Conservation (phyloP, 2,329 filamentous ascomycete genomes). For the Fragosphaeria purpurea region DNA sequence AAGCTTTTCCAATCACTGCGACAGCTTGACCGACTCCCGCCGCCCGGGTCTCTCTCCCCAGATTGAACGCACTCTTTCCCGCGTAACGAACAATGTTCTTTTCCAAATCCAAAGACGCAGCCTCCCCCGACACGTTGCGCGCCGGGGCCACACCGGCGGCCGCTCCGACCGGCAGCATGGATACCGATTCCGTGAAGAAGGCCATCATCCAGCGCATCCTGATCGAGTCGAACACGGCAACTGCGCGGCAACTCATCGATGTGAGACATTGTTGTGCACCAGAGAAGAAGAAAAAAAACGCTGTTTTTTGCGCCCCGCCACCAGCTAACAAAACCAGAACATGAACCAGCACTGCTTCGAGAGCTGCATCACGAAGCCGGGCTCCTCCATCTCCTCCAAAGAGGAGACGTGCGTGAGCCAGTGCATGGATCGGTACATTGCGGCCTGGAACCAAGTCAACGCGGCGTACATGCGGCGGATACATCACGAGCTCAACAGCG, state of each 20-base stretch:
- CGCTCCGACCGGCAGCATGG: constrained; percentile 32
- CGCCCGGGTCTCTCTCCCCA: too few species aligned
- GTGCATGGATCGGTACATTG: constrained; percentile 82
- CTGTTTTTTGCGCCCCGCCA: neutral
- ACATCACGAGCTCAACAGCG: constrained; percentile 44
- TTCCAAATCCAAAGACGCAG: constrained; percentile 9
- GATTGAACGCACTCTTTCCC: too few species aligned
- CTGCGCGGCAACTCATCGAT: constrained; percentile 61
- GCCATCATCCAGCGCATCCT: constrained; percentile 56
- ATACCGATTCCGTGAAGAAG: constrained; percentile 48
- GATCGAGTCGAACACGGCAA: constrained; percentile 54
- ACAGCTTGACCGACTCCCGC: too few species aligned
- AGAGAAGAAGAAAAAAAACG: neutral
- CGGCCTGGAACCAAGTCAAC: constrained; percentile 67
- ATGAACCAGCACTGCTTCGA: constrained; percentile 75
- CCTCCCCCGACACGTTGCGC: constrained; percentile 5
- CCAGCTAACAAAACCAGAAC: constrained; percentile 41
- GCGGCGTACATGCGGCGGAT: constrained; percentile 54
- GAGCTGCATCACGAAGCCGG: constrained; percentile 63
- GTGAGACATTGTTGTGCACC: constrained; percentile 29
- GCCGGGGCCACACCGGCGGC: neutral
- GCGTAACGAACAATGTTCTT: constrained; percentile 7
- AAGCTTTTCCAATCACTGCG: too few species aligned
- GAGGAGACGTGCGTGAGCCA: constrained; percentile 62
- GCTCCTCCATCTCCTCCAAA: constrained; percentile 52